Base-by-base conservation (phyloP, 768 basidiomycete genomes). In the Imleria badia region DNA sequence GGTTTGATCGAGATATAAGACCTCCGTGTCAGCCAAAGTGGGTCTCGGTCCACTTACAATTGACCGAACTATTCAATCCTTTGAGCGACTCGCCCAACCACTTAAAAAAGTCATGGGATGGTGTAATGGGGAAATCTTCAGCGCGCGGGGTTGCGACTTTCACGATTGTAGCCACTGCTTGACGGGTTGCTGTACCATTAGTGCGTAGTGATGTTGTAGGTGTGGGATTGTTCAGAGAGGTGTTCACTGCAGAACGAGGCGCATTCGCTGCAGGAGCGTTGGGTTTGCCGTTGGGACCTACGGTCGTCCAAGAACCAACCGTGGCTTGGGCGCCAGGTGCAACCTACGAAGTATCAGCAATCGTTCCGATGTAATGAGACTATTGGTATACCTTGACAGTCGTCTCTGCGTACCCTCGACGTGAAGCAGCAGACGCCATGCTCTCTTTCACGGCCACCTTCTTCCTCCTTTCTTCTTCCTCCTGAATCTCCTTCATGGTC, bases 401-500 rank as follows among this genome's bases (percentile, higher is more conserved):
- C 30, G 83, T 82, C 54, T 94, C 92, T 5, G 90, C 91, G 64
- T 95, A 89, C 5, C 79, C 87, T 48, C 91, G 78, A 66, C 87
- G 82, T 9, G 81, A 76, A 36, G 80, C 79, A 20, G 80, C 76
- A 13, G 81, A 73, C 10, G 79, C 79, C 50, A 76, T 76, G 49
- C 78, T 83, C 59, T 89, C 84, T 69, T 86, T 87, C 8, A 75
- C 72, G 1, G 77, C 77, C 29, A 73, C 62, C 71, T 86, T 89
- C 78, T 93, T 94, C 58, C 88, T 81, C 59, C 76, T 82, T 72
- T 96, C 93, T 66, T 99, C 97, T 64, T 99, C 97, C 72, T 98
- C 96, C 66, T 96, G 92, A 38, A 99, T 99, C 76, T 99, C 94
- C 76, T 96, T 98, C 87, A 99, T 87, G 2, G 91, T 91, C 79